These are phyloP conservation scores for Saccharomyces hybrid DNA, from an alignment of 1,139 yeast genomes.

Conservation along the genomic window DNA sequence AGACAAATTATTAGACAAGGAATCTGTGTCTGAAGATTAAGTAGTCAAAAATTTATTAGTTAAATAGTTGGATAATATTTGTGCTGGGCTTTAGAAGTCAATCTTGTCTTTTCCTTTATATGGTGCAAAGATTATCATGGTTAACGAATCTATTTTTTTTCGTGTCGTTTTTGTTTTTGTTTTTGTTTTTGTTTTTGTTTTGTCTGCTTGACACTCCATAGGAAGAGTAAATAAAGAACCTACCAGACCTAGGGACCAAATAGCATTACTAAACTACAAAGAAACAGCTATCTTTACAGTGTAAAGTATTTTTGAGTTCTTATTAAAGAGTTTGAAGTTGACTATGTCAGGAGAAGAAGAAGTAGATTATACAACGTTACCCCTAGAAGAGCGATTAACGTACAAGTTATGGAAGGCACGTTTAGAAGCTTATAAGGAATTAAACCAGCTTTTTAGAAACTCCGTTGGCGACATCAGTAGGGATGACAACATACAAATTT, in stretches of 20 bases:
- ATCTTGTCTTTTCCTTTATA: neutral
- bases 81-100: neutral
- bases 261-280: neutral
- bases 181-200: neutral
- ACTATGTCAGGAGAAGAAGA: constrained; percentile 34
- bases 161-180: neutral
- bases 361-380: constrained; percentile 53
- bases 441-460: constrained; percentile 39
- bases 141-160: neutral
- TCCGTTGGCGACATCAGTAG: constrained; percentile 39
- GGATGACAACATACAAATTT: constrained; percentile 49
- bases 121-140: neutral
- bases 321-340: neutral
- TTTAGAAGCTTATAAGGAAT: constrained; percentile 66
- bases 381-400: constrained; percentile 55
- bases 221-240: neutral
- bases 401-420: constrained; percentile 90
- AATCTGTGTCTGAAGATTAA: neutral
- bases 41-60: neutral
- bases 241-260: neutral
- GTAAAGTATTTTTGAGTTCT: neutral
- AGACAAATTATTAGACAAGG: neutral
- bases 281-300: neutral
- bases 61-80: neutral
- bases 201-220: neutral